Evolutionary conservation across 108 stramenopile genomes (phyloP).

Genomic region (Aurantiochytrium sp.): DNA sequence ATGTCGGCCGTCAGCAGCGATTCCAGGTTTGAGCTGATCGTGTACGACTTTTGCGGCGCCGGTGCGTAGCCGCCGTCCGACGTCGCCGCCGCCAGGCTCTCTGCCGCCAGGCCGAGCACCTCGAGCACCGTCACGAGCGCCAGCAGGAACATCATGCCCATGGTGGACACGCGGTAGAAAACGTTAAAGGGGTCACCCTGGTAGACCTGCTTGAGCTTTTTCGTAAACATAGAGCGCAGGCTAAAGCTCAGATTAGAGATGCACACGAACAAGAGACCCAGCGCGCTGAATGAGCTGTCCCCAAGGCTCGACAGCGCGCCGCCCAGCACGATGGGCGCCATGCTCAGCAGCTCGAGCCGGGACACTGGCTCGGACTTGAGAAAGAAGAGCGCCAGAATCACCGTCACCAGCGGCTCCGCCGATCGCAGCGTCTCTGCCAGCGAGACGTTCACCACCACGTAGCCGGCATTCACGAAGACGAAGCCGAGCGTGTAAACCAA

Average conservation of each 20-base stretch:
- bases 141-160: neutral
- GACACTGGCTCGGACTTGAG: conserved; percentile 8
- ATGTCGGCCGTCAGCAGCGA: neutral
- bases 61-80: neutral
- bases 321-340: neutral
- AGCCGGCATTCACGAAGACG: neutral
- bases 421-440: conserved; percentile 10
- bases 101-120: neutral
- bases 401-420: conserved; percentile 27
- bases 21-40: neutral
- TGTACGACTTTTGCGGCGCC: neutral
- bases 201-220: neutral
- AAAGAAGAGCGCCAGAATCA: conserved; percentile 7
- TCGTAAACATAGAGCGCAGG: conserved; percentile 12
- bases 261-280: neutral
- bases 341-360: neutral
- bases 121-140: neutral
- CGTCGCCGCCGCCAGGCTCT: neutral
- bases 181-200: neutral
- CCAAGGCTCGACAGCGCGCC: conserved; percentile 12
- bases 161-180: neutral
- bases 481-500: conserved; percentile 9
- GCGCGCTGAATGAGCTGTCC: neutral
- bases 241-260: neutral
- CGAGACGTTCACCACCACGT: conserved; percentile 5